Conservation (phyloP, 345 rosid species). For the Brassica rapa region DNA sequence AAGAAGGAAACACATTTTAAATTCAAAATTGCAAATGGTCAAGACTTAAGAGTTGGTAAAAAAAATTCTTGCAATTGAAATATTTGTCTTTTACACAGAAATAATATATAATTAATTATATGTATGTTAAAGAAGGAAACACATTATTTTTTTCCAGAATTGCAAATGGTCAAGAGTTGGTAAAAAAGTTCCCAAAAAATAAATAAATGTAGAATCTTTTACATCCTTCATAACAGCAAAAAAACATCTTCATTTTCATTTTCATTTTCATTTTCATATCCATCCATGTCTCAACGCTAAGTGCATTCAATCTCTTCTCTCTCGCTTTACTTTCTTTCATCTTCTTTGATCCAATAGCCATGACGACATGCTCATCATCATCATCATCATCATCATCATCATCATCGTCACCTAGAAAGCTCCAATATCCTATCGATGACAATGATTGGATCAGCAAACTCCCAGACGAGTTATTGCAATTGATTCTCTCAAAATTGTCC, state of each 20-base stretch:
- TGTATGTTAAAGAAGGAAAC: neutral
- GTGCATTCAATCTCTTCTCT: neutral
- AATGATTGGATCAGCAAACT: constrained; percentile 6
- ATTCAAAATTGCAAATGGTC: neutral
- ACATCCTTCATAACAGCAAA: neutral
- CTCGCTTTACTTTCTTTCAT: neutral
- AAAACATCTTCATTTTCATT: neutral
- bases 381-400: neutral
- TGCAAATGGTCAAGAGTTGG: neutral
- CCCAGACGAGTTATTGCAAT: neutral
- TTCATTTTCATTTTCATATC: neutral
- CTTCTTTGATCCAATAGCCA: neutral
- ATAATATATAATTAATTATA: neutral
- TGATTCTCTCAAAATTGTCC: neutral
- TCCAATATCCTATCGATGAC: neutral
- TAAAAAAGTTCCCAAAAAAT: neutral
- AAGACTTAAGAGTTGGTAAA: neutral
- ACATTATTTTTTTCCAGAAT: neutral
- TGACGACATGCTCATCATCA: neutral
- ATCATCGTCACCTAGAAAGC: neutral
- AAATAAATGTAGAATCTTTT: neutral
- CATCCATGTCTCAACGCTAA: neutral
- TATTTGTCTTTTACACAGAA: neutral
- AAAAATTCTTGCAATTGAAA: neutral
- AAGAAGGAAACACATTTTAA: neutral